Evolutionary conservation across 2,329 filamentous ascomycete genomes (phyloP), one percentile per base, ranked within the genome.

Genomic region (Colletotrichum liriopes): DNA sequence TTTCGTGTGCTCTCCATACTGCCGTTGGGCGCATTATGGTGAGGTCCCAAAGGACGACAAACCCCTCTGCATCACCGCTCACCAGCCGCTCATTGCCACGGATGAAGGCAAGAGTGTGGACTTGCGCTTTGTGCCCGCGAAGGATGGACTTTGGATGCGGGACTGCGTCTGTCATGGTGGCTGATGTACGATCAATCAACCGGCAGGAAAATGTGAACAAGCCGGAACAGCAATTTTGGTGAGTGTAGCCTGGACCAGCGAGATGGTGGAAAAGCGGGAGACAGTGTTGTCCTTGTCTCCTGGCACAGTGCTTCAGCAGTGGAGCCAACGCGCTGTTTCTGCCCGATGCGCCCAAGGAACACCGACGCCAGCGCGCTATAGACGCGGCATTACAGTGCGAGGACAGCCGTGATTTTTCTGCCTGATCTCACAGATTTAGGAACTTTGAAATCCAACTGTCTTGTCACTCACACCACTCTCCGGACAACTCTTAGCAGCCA

Each of bases 1-100:
- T 92, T 55, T 90, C 86, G 81, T 99, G 96, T 1, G 94, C 93
- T 77, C 90, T 92, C 96, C 96, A 99, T 4, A 96, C 94, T 1
- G 93, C 94, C 11, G 91, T 87, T 0, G 96, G 90, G 43, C 96
- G 89, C 86, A 97, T 95, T 63, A 92, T 93, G 35, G 92, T 88
- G 49, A 97, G 85, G 79, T 94, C 92, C 96, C 96, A 99, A 29
- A 95, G 84, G 8, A 97, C 89, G 43, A 98, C 86, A 87, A 93
- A 98, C 71, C 96, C 96, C 52, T 98, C 93, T 11, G 94, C 93
- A 82, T 99, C 96, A 45, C 93, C 96, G 0, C 94, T 96, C 16
- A 94, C 85, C 7, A 99, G 90, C 43, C 94, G 92, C 70, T 90
- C 87, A 80, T 98, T 98, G 51, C 84, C 81, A 65, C 90, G 88